These are phyloP conservation scores for Silene latifolia DNA, from an alignment of 148 eudicot genomes.

Conservation along the genomic window DNA sequence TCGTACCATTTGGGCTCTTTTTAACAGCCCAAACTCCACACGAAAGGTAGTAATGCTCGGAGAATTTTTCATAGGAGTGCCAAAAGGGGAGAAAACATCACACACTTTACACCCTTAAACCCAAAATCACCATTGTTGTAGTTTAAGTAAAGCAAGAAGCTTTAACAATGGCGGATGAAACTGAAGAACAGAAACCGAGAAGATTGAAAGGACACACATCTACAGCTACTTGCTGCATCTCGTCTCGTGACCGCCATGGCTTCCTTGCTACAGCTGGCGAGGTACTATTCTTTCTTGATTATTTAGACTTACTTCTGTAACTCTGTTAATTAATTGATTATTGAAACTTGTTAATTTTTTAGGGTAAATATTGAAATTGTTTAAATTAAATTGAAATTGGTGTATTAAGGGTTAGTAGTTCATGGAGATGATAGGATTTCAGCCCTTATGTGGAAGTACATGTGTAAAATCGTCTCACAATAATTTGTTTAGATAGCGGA, in stretches of 20 bases:
- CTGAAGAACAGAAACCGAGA: constrained; percentile 25
- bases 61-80: background rate
- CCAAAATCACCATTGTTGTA: background rate
- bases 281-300: constrained; percentile 31
- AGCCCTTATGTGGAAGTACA: background rate
- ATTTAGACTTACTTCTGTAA: background rate
- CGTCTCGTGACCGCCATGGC: constrained; percentile 62
- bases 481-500: no score
- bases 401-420: background rate
- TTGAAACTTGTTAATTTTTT: background rate
- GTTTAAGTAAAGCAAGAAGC: background rate
- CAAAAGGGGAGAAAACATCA: background rate
- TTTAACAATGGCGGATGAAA: background rate
- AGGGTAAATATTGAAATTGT: background rate
- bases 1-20: background rate
- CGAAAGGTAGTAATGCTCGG: background rate
- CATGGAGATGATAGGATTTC: background rate
- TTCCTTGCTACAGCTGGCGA: constrained; percentile 70
- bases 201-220: constrained; percentile 66
- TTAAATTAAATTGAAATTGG: background rate
- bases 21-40: background rate
- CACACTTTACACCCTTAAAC: background rate
- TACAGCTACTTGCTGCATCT: constrained; percentile 64
- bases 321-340: background rate
- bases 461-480: background rate